A percentile compares a stretch with the other conserved stretches of the same genome.
Evolutionary conservation across 192 early-diverging fungal genomes (phyloP).

Genomic region (Umbelopsis sp.): DNA sequence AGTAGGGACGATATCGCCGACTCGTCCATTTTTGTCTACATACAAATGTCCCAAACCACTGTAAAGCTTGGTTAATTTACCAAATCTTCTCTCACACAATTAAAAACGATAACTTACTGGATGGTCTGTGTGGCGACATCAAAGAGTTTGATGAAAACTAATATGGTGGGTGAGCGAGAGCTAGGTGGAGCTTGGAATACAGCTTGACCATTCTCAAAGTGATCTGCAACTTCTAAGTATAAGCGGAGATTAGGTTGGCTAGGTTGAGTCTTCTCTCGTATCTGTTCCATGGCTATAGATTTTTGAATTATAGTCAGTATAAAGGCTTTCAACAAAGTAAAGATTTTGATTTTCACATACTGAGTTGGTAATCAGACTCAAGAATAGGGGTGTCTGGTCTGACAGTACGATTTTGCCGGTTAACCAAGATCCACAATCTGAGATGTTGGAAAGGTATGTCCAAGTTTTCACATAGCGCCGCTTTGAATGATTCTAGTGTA

Average conservation of each 20-base stretch:
- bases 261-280: conserved; percentile 21
- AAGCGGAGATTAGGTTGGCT: conserved; percentile 49
- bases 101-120: conserved; percentile 46
- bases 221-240: conserved; percentile 47
- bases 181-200: conserved; percentile 26
- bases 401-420: conserved; percentile 90
- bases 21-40: conserved; percentile 48
- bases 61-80: neutral
- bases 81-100: neutral
- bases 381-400: conserved; percentile 79
- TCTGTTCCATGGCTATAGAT: conserved; percentile 30
- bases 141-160: conserved; percentile 89
- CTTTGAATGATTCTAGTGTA: conserved; percentile 13
- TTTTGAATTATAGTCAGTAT: neutral
- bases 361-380: conserved; percentile 40
- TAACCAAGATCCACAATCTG: conserved; percentile 85
- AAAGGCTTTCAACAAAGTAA: neutral
- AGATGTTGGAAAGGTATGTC: conserved; percentile 46
- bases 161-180: conserved; percentile 34
- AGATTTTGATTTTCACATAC: conserved; percentile 10
- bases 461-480: conserved; percentile 17
- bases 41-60: conserved; percentile 63
- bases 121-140: conserved; percentile 64
- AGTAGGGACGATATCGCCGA: conserved; percentile 62
- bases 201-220: conserved; percentile 22